Percentiles rank a stretch among this genome's conserved stretches.
Conservation (phyloP, 768 basidiomycete genomes). For the Boletus insuetus region DNA sequence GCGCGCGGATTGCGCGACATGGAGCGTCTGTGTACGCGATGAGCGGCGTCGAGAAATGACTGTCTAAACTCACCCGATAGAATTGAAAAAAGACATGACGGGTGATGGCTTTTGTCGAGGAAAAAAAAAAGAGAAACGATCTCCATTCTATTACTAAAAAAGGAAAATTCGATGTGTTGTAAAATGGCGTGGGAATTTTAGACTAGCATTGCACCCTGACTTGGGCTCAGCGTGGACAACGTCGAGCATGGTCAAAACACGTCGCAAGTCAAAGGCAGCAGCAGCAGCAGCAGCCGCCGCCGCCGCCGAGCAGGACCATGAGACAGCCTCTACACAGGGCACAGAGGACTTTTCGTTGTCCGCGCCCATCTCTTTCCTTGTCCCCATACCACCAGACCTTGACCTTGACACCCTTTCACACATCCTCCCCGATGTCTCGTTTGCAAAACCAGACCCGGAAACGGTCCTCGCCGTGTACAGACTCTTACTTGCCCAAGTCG, state of each 20-base stretch:
- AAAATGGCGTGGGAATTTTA: not conserved
- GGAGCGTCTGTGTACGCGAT: constrained; percentile 51
- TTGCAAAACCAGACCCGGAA: constrained; percentile 57
- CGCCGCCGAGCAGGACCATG: constrained; percentile 29
- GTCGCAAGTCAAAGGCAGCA: constrained; percentile 59
- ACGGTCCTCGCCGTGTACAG: constrained; percentile 62
- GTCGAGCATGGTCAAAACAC: constrained; percentile 43
- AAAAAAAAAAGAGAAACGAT: not conserved
- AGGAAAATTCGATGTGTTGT: not conserved
- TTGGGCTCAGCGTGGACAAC: not conserved
- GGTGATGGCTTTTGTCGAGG: no score
- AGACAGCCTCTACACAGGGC: constrained; percentile 32
- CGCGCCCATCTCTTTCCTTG: constrained; percentile 16
- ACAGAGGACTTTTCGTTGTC: constrained; percentile 35
- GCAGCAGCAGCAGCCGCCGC: constrained; percentile 37
- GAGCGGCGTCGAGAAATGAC: constrained; percentile 1
- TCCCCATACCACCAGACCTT: constrained; percentile 65
- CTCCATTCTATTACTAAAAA: not conserved
- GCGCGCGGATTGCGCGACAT: constrained; percentile 70
- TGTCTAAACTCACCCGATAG: constrained; percentile 57
- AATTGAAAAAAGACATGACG: constrained; percentile 80
- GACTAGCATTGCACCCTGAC: not conserved
- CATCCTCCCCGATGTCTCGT: constrained; percentile 59
- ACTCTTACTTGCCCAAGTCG: constrained; percentile 53
- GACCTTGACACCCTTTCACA: constrained; percentile 57